Evolutionary conservation across 805 yeast species (phyloP), one percentile per base, ranked within the genome.

Genomic region (Kregervanrija fluxuum): DNA sequence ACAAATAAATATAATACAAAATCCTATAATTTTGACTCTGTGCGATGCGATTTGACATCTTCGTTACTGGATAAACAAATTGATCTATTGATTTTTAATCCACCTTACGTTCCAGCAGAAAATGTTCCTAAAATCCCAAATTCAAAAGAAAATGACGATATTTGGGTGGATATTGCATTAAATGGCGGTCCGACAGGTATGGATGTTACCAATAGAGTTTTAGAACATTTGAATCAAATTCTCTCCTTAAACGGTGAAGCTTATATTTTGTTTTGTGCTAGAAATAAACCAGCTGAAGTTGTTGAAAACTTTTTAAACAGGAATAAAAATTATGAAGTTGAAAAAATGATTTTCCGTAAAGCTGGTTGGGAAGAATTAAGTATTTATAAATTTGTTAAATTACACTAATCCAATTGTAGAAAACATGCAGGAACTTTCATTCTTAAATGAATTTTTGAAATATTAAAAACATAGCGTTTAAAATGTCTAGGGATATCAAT

Each of bases 281-380:
- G 96, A 51, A 93, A 93, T 58, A 75, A 80, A 33, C 98, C 98
- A 0, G 77, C 75, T 11, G 48, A 59, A 6, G 85, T 90, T 0
- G 73, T 72, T 0, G 53, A 59, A 8, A 37, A 42, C 2, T 82
- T 87, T 80, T 43, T 54, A 12, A 6, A 33, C 2, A n/a, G 37
- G 4, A 42, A 53, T 39, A 22, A 30, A 1, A 44, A 51, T 2
- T 91, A 95, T 88, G 43, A 44, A 0, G 77, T 75, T 1, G 66
- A 68, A 2, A 53, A 65, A n/a, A 68, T 87, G 1, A 73, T 79
- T 4, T 70, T 71, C 37, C 71, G 97, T 44, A 86, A 85, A 55
- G 96, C 96, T 1, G 98, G 98, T 0, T 89, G 98, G 96, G 99
- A 93, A 63, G 91, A 84, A 10, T 68, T 93, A 33, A 77, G 86